Conservation (phyloP, 805 yeast genomes). For the Metschnikowia koreensis region DNA sequence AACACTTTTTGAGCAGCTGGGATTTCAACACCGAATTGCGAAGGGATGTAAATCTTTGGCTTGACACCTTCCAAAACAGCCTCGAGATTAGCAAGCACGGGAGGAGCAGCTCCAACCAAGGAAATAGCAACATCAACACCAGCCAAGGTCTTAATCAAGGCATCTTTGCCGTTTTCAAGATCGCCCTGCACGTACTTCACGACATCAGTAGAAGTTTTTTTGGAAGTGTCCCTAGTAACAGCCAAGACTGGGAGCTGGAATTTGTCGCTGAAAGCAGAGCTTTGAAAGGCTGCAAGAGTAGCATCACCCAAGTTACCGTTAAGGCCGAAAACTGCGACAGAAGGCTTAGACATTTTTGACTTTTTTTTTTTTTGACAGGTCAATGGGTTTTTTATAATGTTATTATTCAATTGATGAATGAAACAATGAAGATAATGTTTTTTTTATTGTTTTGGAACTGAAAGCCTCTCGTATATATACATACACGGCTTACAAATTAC, state of each 20-base stretch:
- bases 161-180: constrained; percentile 21
- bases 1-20: constrained; percentile 23
- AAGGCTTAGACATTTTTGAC: constrained; percentile 18
- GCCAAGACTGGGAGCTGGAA: constrained; percentile 50
- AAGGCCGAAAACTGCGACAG: constrained; percentile 53
- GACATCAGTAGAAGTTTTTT: constrained; percentile 29
- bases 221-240: constrained; percentile 45
- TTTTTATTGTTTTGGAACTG: too few relatives aligned
- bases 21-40: constrained; percentile 43
- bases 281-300: constrained; percentile 43
- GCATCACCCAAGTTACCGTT: constrained; percentile 54
- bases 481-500: not conserved
- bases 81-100: constrained; percentile 33
- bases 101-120: constrained; percentile 35
- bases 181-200: constrained; percentile 41
- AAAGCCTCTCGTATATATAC: not conserved
- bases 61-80: constrained; percentile 38
- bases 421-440: not conserved
- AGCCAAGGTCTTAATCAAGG: constrained; percentile 32
- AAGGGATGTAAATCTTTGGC: constrained; percentile 42
- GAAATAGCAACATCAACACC: constrained; percentile 54
- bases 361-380: not conserved
- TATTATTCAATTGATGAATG: not conserved
- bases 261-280: constrained; percentile 41
- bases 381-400: not conserved